phyloP scores from a whole-genome alignment of 108 stramenopile species.

The Schizochytrium sp. region DNA sequence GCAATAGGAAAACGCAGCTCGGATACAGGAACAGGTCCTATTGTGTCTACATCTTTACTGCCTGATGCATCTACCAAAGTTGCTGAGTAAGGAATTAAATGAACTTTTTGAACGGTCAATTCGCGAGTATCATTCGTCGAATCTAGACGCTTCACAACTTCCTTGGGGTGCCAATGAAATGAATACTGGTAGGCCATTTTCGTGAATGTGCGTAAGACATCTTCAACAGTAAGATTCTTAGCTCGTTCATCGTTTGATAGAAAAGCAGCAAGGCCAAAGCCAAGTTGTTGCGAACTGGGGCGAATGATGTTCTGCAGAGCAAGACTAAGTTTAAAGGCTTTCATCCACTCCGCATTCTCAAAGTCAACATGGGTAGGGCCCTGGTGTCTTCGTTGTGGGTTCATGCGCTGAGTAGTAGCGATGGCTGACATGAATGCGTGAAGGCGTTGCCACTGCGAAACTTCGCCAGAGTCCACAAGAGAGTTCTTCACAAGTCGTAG shows the following conservation, averaged over 20 bases:
- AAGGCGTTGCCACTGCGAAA: background rate
- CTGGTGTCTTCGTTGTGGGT: slow-evolving; percentile 48
- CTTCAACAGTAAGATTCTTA: background rate
- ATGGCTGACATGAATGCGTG: background rate
- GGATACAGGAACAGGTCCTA: background rate
- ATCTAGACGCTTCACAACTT: too few relatives aligned
- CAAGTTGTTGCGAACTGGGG: background rate
- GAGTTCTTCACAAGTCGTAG: slow-evolving; percentile 14
- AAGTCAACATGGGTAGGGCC: background rate
- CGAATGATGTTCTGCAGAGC: background rate
- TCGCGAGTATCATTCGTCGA: too few relatives aligned
- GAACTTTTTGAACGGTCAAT: too few relatives aligned
- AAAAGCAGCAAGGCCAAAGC: background rate
- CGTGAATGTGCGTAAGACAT: background rate
- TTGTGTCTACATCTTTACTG: too few relatives aligned
- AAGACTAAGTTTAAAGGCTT: slow-evolving; percentile 38
- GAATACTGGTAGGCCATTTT: too few relatives aligned
- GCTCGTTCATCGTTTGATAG: background rate
- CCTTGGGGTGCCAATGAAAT: too few relatives aligned
- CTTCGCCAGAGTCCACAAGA: slow-evolving; percentile 13
- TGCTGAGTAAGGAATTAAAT: too few relatives aligned
- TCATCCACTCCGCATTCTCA: slow-evolving; percentile 4
- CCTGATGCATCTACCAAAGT: too few relatives aligned
- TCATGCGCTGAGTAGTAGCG: slow-evolving; percentile 18
- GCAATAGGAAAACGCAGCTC: background rate